Base-by-base conservation (phyloP, 345 rosid species). In the Brassica napus region DNA sequence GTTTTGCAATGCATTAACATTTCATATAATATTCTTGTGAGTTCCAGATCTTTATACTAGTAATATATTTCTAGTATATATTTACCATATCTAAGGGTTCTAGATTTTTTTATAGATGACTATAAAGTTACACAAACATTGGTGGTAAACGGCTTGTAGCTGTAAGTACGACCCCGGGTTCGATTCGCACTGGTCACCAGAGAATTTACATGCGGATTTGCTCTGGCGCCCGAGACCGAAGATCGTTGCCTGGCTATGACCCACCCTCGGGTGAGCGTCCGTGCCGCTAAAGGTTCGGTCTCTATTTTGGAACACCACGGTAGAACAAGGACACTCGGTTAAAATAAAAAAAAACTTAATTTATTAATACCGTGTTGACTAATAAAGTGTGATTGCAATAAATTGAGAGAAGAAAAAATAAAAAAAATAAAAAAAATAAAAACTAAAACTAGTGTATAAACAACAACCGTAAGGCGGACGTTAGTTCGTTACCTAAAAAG, bases 401-500 rank as follows among this genome's bases (percentile, higher is more conserved):
- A 52, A 52, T 52, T 52, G 55, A 47, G 11, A 47, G 55, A 47
- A 47, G 11, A 47, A 47, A 47, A 47, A 14, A 12, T 47, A 14
- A 11, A 10, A 47, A 47, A 47, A 14, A 12, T 47, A 14, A 11
- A 10, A 42, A 11, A 10, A 42, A 2, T 10, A n/a, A 47, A 47
- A 35, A 18, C 57, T 52, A 52, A 54, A 54, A 54, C 59, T 15
- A 31, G 54, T 52, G 24, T 5, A 26, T 21, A 23, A 63, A 52
- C 23, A 9, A 67, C 23, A 76, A 70, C 61, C 37, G 73, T 71
- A 23, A 59, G 14, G 24, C 28, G 66, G 65, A 60, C 78, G 74
- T 73, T 74, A 26, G 66, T 79, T 63, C 31, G 64, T 60, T 60
- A 60, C 62, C 34, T 9, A 16, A 32, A 69, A 70, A 54, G 44